Percentiles rank a stretch among this genome's conserved stretches.
phyloP scores from a whole-genome alignment of 225 moss, liverwort and hornwort genomes.

The Physcomitrellopsis africana region DNA sequence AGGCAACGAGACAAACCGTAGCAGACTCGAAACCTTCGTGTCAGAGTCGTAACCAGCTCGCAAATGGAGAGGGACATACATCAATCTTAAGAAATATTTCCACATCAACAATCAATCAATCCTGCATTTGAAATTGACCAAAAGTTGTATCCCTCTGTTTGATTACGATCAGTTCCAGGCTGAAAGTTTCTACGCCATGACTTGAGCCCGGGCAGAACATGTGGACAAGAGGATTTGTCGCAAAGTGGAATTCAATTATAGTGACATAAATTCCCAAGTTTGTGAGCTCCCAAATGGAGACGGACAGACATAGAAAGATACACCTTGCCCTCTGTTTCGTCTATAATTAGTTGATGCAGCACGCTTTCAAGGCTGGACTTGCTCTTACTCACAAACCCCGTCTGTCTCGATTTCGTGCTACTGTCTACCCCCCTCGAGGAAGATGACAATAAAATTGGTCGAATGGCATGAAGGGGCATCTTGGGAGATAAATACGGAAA shows the following conservation, averaged over 20 bases:
- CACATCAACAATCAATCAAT: too few relatives aligned
- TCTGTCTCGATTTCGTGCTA: neutral
- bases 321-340: neutral
- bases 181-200: neutral
- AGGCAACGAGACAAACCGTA: too few relatives aligned
- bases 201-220: neutral
- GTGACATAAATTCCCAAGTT: neutral
- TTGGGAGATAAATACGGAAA: too few relatives aligned
- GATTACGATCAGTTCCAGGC: neutral
- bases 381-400: neutral
- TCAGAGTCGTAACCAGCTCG: neutral
- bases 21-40: neutral
- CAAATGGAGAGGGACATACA: too few relatives aligned
- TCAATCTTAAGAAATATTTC: too few relatives aligned
- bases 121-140: too few relatives aligned
- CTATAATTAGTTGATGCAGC: neutral
- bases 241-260: neutral
- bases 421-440: neutral
- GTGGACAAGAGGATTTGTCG: slow-evolving; percentile 15
- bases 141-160: neutral
- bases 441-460: neutral
- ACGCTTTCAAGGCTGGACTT: neutral
- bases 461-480: neutral
- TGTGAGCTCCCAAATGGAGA: neutral
- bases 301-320: neutral